phyloP scores from a whole-genome alignment of 2,329 filamentous ascomycete genomes.

The Lanzia echinophila region DNA sequence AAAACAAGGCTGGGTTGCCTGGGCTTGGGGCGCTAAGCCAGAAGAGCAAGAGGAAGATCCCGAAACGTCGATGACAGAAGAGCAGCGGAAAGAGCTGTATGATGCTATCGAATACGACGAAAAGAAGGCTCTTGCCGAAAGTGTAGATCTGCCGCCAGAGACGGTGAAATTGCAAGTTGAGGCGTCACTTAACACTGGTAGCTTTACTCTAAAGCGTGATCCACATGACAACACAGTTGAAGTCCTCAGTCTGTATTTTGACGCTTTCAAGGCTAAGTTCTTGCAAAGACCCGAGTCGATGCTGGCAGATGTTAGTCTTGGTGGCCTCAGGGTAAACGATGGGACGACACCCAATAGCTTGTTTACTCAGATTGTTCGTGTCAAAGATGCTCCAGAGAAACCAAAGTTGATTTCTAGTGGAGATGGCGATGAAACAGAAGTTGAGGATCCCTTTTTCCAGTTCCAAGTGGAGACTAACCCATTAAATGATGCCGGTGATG shows the following conservation, averaged over 20 bases:
- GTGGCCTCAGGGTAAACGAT: conserved; percentile 89
- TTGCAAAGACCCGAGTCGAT: conserved; percentile 87
- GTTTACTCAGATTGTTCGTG: conserved; percentile 89
- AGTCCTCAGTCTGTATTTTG: conserved; percentile 86
- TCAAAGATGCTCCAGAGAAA: conserved; percentile 73
- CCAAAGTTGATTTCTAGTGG: conserved; percentile 30
- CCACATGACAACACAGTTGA: conserved; percentile 73
- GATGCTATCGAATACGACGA: conserved; percentile 98
- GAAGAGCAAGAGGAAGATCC: conserved; percentile 56
- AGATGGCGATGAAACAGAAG: conserved; percentile 33
- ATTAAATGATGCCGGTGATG: conserved; percentile 84
- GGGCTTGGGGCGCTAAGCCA: conserved; percentile 81
- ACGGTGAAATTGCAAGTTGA: conserved; percentile 90
- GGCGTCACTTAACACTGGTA: conserved; percentile 87
- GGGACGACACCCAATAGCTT: conserved; percentile 87
- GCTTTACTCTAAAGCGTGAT: conserved; percentile 86
- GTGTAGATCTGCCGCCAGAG: conserved; percentile 83
- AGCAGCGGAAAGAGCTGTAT: conserved; percentile 94
- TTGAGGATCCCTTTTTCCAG: conserved; percentile 78
- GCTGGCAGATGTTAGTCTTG: conserved; percentile 80
- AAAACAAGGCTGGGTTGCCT: conserved; percentile 83
- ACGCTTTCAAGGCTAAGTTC: conserved; percentile 86
- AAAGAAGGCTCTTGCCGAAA: conserved; percentile 80
- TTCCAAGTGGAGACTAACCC: conserved; percentile 93
- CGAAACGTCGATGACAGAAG: conserved; percentile 83